Evolutionary conservation across 1,284 basidiomycete genomes (phyloP).

Genomic region (Sanghuangporus weigelae): DNA sequence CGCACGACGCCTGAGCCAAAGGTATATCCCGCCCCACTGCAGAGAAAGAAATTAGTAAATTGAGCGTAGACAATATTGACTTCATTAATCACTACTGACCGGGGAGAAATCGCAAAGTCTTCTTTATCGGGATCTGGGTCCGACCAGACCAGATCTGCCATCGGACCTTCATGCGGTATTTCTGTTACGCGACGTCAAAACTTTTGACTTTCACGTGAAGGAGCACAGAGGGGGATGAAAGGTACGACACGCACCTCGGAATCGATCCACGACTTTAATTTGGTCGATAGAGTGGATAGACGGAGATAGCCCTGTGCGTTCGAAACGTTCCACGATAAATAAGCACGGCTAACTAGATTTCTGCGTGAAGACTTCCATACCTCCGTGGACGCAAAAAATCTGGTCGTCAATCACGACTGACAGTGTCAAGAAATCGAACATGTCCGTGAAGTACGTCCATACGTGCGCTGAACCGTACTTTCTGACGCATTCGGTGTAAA

Average conservation of each 20-base stretch:
- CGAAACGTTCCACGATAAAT: neutral
- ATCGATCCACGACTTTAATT: constrained; percentile 98
- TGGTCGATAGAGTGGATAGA: constrained; percentile 99
- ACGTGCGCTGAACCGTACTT: constrained; percentile 97
- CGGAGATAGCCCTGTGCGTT: constrained; percentile 76
- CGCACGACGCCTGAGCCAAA: constrained; percentile 99
- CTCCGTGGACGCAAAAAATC: constrained; percentile 99
- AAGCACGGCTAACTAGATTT: neutral
- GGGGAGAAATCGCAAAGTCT: constrained; percentile 97
- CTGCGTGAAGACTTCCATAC: constrained; percentile 32
- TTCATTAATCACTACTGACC: constrained; percentile 46
- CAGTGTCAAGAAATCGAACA: constrained; percentile 99
- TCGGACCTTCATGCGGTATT: constrained; percentile 98
- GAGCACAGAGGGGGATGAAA: constrained; percentile 17
- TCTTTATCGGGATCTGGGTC: constrained; percentile 99
- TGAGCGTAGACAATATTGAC: neutral
- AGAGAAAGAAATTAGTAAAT: constrained; percentile 13
- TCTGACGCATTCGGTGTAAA: constrained; percentile 97
- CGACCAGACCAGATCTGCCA: constrained; percentile 99
- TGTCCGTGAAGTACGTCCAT: constrained; percentile 99
- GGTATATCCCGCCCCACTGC: constrained; percentile 95
- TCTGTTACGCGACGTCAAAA: constrained; percentile 45
- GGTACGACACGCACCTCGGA: constrained; percentile 62
- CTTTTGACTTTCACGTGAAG: constrained; percentile 19
- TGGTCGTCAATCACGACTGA: constrained; percentile 98